These are phyloP conservation scores for Ogataea parapolymorpha DNA, from an alignment of 805 yeast genomes.

Conservation along the genomic window DNA sequence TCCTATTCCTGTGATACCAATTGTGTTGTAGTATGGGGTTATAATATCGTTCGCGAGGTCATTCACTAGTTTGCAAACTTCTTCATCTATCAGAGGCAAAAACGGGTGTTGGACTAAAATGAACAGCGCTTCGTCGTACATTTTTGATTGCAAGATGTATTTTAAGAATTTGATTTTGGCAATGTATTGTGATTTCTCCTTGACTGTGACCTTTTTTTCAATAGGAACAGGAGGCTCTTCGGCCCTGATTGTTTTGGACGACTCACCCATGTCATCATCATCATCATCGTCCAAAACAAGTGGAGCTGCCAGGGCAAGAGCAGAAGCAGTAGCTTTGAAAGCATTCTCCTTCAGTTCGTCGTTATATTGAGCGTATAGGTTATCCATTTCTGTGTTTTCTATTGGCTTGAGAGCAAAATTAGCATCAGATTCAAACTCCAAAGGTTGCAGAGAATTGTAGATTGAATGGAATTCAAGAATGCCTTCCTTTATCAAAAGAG, in stretches of 20 bases:
- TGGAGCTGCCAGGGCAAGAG: conserved; percentile 86
- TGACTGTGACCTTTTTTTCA: conserved; percentile 7
- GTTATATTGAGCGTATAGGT: conserved; percentile 43
- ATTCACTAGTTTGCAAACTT: conserved; percentile 44
- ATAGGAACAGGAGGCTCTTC: background rate
- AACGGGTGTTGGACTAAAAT: conserved; percentile 61
- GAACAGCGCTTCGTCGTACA: conserved; percentile 58
- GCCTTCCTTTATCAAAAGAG: conserved; percentile 60
- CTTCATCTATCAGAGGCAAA: conserved; percentile 51
- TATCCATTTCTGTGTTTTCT: conserved; percentile 34
- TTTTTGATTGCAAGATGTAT: conserved; percentile 54
- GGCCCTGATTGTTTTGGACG: conserved; percentile 6
- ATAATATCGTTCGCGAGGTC: conserved; percentile 48
- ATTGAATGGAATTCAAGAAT: conserved; percentile 62
- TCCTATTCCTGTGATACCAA: conserved; percentile 8
- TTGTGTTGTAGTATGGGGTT: conserved; percentile 40
- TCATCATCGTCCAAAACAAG: conserved; percentile 64
- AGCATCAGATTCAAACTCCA: conserved; percentile 24
- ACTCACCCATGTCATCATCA: conserved; percentile 23
- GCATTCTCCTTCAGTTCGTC: conserved; percentile 53
- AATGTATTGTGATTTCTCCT: conserved; percentile 17
- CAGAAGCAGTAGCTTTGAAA: conserved; percentile 63
- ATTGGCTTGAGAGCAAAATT: conserved; percentile 13
- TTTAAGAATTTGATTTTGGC: conserved; percentile 49
- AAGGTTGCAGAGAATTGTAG: conserved; percentile 55